Evolutionary conservation across 2,329 filamentous ascomycete genomes (phyloP), one percentile per base, ranked within the genome.

Genomic region (Trichoderma oligosporum): DNA sequence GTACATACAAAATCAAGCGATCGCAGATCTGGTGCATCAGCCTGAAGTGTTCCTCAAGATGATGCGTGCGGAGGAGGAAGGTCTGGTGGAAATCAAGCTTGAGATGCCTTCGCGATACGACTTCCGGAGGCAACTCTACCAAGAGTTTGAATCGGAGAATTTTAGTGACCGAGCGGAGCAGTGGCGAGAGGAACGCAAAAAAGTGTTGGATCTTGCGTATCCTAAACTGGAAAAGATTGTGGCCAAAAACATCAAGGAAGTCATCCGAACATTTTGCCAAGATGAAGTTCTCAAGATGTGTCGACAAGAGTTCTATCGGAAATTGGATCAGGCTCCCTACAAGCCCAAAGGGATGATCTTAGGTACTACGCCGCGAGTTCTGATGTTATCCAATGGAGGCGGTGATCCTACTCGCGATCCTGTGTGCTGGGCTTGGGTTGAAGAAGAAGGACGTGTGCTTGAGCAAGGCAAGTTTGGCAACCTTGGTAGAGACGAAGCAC

Each of bases 51-150:
- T 94, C 70, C 76, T 99, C 56, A 93, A 95, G 74, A 99, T 99
- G 94, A 85, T 97, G 71, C 95, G 91, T 70, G 94, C 94, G 1
- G 94, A 99, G 71, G 88, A 94, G 66, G 94, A 99, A 70, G 92
- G 93, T 2, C 78, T 99, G 1, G 82, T 99, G 12, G 90, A 96
- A 59, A 89, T 99, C 55, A 86, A 84, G 64, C 83, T 97, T 16
- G 82, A 82, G 12, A 82, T 97, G 70, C 84, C 90, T 65, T 85
- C 88, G 56, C 86, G 89, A 64, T 83, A 86, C 6, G 82, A 87
- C 31, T 92, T 96, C 76, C 85, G 85, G 58, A 82, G 84, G 49
- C 84, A 88, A 53, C 81, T 99, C 4, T 88, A 91, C 68, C 80
- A 83, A 46, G 88, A 94, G 65, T 96, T 99, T 61, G 87, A 90